phyloP scores from a whole-genome alignment of 116 monocot genomes.

The Thalassia testudinum region DNA sequence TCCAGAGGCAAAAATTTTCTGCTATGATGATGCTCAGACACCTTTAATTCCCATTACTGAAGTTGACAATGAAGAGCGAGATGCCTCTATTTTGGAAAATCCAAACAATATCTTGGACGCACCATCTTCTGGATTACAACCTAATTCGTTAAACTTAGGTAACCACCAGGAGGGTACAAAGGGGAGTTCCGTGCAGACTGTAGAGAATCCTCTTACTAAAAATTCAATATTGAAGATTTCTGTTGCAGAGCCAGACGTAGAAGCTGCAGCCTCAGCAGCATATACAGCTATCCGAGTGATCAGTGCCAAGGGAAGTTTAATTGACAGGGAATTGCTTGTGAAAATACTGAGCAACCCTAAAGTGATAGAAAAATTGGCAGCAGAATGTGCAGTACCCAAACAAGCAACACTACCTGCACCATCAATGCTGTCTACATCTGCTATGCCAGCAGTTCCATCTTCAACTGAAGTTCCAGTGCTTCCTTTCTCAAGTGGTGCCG shows the following conservation, averaged over 20 bases:
- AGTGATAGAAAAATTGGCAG: slow-evolving; percentile 34
- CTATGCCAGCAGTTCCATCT: background rate
- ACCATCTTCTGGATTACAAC: too few relatives aligned
- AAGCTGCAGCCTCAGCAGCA: slow-evolving; percentile 60
- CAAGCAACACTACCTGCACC: too few relatives aligned
- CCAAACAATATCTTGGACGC: too few relatives aligned
- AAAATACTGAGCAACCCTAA: slow-evolving; percentile 61
- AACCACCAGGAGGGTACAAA: background rate
- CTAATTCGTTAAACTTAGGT: too few relatives aligned
- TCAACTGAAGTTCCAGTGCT: background rate
- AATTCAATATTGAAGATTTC: slow-evolving; percentile 2
- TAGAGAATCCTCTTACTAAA: background rate
- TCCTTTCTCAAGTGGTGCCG: background rate
- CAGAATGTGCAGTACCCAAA: slow-evolving; percentile 16
- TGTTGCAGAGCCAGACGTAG: slow-evolving; percentile 39
- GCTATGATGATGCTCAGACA: slow-evolving; percentile 28
- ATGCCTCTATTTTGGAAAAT: slow-evolving; percentile 14
- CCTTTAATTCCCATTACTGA: slow-evolving; percentile 57
- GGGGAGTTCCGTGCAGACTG: background rate
- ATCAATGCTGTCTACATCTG: slow-evolving; percentile 1
- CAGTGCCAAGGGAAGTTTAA: slow-evolving; percentile 46
- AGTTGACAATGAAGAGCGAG: slow-evolving; percentile 24
- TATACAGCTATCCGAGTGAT: slow-evolving; percentile 60
- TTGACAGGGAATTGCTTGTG: slow-evolving; percentile 70
- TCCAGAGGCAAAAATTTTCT: slow-evolving; percentile 15